phyloP scores from a whole-genome alignment of 176 grass and related monocot species.

The Paspalum notatum region DNA sequence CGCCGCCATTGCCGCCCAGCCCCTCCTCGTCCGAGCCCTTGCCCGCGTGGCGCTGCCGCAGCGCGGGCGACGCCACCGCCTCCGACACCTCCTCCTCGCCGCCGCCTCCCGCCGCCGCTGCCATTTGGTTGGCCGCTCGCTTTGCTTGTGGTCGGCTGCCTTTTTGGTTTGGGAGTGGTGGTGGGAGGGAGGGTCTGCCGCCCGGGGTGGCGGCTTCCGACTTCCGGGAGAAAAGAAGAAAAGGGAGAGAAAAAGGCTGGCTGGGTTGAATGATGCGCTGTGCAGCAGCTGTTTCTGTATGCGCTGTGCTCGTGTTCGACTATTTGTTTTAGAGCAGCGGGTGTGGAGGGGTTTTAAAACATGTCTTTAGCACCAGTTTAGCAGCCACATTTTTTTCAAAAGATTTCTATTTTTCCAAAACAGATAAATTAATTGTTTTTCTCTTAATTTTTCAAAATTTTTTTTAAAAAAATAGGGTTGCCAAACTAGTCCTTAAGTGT shows the following conservation, averaged over 20 bases:
- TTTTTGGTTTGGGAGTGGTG: background rate
- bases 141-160: background rate
- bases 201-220: background rate
- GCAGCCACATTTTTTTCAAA: too few species aligned
- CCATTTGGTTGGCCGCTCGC: slow-evolving; percentile 13
- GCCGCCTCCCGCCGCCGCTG: background rate
- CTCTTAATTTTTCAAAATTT: too few species aligned
- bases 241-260: background rate
- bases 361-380: too few species aligned
- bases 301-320: background rate
- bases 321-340: slow-evolving; percentile 28
- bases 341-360: too few species aligned
- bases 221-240: background rate
- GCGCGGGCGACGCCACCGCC: background rate
- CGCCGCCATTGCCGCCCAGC: background rate
- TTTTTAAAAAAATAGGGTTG: too few species aligned
- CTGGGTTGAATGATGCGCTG: slow-evolving; percentile 5
- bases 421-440: too few species aligned
- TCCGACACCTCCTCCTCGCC: slow-evolving; percentile 45
- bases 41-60: slow-evolving; percentile 51
- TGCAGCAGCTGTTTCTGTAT: background rate
- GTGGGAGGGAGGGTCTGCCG: background rate
- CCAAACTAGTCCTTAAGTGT: too few species aligned
- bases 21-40: slow-evolving; percentile 8
- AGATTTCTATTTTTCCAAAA: too few species aligned